Conservation (phyloP, 2,329 filamentous ascomycete genomes). For the Colletotrichum sp. region DNA sequence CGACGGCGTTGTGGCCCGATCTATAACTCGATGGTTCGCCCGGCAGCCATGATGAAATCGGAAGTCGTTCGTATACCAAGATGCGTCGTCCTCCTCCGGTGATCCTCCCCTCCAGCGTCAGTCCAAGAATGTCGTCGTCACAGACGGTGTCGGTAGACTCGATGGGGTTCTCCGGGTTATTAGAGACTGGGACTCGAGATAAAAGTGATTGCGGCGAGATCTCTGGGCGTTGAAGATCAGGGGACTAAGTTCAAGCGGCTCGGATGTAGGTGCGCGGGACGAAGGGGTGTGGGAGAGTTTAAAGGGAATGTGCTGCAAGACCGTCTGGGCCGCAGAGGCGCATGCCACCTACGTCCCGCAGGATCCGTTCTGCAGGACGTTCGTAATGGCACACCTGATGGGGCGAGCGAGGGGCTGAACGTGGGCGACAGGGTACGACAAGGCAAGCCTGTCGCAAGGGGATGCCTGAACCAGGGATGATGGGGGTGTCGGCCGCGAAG, state of each 20-base stretch:
- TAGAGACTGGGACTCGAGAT: background rate
- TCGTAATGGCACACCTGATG: background rate
- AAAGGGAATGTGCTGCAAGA: background rate
- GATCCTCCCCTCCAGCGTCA: background rate
- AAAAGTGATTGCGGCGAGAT: background rate
- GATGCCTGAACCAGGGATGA: background rate
- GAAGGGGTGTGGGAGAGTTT: conserved; percentile 7
- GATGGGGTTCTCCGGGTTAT: background rate
- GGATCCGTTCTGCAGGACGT: conserved; percentile 7
- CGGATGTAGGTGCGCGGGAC: background rate
- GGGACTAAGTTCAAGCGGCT: background rate
- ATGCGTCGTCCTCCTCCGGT: background rate
- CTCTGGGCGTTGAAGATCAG: background rate
- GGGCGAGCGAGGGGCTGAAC: conserved; percentile 8
- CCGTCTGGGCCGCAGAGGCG: background rate
- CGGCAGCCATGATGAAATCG: conserved; percentile 7
- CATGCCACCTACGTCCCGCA: background rate
- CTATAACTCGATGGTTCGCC: conserved; percentile 8
- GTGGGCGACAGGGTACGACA: conserved; percentile 8
- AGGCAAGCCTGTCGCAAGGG: background rate
- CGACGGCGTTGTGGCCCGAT: conserved; percentile 2
- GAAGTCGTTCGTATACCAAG: background rate
- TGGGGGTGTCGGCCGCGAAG: background rate
- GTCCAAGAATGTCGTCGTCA: background rate
- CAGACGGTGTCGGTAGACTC: background rate